Evolutionary conservation across 108 stramenopile species (phyloP), one percentile per base, ranked within the genome.

Genomic region (Skeletonema potamos): DNA sequence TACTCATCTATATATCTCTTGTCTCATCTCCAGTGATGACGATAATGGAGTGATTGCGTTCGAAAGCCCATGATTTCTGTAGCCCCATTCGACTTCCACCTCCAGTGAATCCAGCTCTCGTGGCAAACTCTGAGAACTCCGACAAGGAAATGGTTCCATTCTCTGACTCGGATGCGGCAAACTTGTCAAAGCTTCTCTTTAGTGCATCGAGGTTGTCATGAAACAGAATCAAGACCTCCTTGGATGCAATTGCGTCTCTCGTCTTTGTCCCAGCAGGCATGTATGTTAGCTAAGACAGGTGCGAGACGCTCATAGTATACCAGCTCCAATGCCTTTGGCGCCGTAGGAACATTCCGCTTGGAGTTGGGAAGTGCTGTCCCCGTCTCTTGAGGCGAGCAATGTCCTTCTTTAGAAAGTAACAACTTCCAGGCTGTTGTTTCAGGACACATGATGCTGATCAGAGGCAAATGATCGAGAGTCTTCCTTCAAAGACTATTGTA

Each of bases 191-290:
- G 7, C 26, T 27, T 0, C 2, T 43, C 3, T 27, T 27, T 9
- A 73, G 34, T 1, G 43, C 15, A 2, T 73, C 64, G 17, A 64
- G 48, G 27, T 73, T 36, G 7, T 73, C 62, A 41, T 73, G 28
- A 43, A 73, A 54, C 4, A 57, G 27, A 27, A 73, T 34, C 64
- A 73, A 28, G 12, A 66, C 72, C 2, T 66, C 54, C 24, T 73
- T 41, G 2, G 72, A 73, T 13, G 44, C 64, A 8, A 73, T 27
- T 18, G 72, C 72, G 24, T 54, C 30, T 32, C 69, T 18, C 46
- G 20, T 48, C 7, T 48, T 48, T 22, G 46, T 6, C 12, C 46
- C 46, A 17, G 64, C 72, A 18, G 63, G 72, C 64, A 73, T 65
- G 4, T 39, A 41, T 22, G 36, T 51, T 0, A 75, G 27, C 10